Conservation (phyloP, 2,329 filamentous ascomycete genomes). For the Chrysosporium queenslandicum region DNA sequence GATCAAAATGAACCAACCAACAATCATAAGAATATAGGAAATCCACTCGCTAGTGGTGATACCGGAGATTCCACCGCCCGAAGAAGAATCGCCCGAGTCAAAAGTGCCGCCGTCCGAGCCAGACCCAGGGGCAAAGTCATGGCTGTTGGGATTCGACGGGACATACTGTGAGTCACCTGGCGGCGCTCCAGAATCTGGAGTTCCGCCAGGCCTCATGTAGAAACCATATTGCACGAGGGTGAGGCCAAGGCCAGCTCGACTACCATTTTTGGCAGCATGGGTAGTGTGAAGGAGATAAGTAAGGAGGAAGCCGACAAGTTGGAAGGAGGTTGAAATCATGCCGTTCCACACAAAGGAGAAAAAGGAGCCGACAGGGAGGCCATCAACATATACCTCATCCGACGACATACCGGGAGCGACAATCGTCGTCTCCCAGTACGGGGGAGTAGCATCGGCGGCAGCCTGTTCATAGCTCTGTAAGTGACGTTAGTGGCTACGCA, state of each 20-base stretch:
- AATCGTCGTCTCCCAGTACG: slow-evolving; percentile 99
- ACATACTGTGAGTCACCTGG: slow-evolving; percentile 39
- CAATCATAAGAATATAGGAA: slow-evolving; percentile 87
- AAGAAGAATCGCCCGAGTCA: slow-evolving; percentile 15
- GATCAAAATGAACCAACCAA: slow-evolving; percentile 96
- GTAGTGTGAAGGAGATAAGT: slow-evolving; percentile 97
- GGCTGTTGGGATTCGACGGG: slow-evolving; percentile 78
- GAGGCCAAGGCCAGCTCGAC: slow-evolving; percentile 84
- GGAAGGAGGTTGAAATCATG: slow-evolving; percentile 96
- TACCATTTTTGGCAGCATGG: slow-evolving; percentile 95
- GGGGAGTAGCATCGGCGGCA: slow-evolving; percentile 86
- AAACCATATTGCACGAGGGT: slow-evolving; percentile 96
- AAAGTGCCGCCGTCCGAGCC: slow-evolving; percentile 42
- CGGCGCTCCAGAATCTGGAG: slow-evolving; percentile 39
- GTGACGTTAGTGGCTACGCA: background rate
- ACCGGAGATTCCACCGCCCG: slow-evolving; percentile 36
- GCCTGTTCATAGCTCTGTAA: slow-evolving; percentile 91
- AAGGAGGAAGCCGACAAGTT: slow-evolving; percentile 91
- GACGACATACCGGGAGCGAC: slow-evolving; percentile 82
- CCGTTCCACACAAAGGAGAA: slow-evolving; percentile 69
- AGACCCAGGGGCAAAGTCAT: slow-evolving; percentile 70
- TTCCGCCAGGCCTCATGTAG: slow-evolving; percentile 64
- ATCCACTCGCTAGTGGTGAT: slow-evolving; percentile 76
- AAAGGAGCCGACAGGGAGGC: slow-evolving; percentile 78
- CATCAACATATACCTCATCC: slow-evolving; percentile 94